phyloP scores from a whole-genome alignment of 805 yeast species.

The Diddensiella transvaalensis region DNA sequence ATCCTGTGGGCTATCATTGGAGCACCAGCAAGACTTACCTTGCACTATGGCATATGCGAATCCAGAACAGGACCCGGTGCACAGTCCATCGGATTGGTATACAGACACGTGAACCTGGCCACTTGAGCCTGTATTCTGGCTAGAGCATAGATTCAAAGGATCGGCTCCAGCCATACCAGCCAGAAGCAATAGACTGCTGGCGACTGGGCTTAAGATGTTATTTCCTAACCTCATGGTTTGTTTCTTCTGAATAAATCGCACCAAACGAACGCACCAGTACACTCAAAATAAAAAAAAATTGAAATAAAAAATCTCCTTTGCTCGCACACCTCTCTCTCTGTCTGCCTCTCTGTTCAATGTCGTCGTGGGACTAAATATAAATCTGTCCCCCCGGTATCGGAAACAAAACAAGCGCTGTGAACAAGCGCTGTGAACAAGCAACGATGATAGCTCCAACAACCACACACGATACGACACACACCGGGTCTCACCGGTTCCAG shows the following conservation, averaged over 20 bases:
- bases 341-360: no score
- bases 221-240: neutral
- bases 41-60: constrained; percentile 53
- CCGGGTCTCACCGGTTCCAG: no score
- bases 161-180: no score
- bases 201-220: neutral
- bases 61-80: constrained; percentile 46
- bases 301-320: no score
- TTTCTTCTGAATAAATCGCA: neutral
- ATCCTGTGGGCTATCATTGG: constrained; percentile 46
- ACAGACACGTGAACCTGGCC: constrained; percentile 20
- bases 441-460: no score
- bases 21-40: constrained; percentile 58
- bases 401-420: no score
- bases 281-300: no score
- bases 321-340: no score
- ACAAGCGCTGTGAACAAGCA: no score
- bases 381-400: no score
- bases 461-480: no score
- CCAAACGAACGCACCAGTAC: neutral
- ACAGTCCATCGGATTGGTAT: constrained; percentile 49
- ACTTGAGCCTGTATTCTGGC: constrained; percentile 39
- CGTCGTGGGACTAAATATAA: no score
- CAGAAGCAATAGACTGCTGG: neutral
- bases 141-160: constrained; percentile 35